Percentiles rank a stretch among this genome's conserved stretches.
These are phyloP conservation scores for Paracorniculantispora psalliotae DNA, from an alignment of 2,329 filamentous ascomycete species.

Conservation along the genomic window DNA sequence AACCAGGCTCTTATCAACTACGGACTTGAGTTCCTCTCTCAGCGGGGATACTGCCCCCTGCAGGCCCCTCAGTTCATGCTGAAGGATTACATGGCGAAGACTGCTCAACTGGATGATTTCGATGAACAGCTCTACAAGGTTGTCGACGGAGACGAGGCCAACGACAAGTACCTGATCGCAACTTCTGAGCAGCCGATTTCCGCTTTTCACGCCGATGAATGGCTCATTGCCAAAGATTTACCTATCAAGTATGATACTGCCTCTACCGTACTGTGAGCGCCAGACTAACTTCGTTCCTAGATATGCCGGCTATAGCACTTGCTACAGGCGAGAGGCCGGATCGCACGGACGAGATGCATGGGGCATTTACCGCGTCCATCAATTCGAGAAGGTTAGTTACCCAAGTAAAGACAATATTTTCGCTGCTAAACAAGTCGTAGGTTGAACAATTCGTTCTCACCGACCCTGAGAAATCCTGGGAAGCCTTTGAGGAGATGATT, in stretches of 20 bases:
- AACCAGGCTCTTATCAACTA: conserved; percentile 96
- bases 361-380: conserved; percentile 97
- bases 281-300: conserved; percentile 45
- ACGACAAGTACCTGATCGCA: conserved; percentile 75
- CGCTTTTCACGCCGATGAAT: conserved; percentile 88
- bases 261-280: background rate
- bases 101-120: conserved; percentile 92
- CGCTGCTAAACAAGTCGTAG: conserved; percentile 16
- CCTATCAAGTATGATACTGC: conserved; percentile 65
- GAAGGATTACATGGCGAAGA: conserved; percentile 95
- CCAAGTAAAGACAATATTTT: background rate
- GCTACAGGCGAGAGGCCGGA: conserved; percentile 93
- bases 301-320: conserved; percentile 88
- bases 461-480: conserved; percentile 87
- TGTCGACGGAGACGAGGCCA: conserved; percentile 76
- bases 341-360: conserved; percentile 83
- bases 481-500: conserved; percentile 93
- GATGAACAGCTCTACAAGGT: conserved; percentile 99
- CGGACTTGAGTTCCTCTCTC: conserved; percentile 80
- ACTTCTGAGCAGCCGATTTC: conserved; percentile 95
- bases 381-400: conserved; percentile 77
- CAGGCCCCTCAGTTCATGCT: conserved; percentile 94
- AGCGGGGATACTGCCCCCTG: conserved; percentile 74
- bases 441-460: conserved; percentile 76
- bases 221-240: conserved; percentile 77